Conservation (phyloP, 108 stramenopile genomes). For the Skeletonema potamos region DNA sequence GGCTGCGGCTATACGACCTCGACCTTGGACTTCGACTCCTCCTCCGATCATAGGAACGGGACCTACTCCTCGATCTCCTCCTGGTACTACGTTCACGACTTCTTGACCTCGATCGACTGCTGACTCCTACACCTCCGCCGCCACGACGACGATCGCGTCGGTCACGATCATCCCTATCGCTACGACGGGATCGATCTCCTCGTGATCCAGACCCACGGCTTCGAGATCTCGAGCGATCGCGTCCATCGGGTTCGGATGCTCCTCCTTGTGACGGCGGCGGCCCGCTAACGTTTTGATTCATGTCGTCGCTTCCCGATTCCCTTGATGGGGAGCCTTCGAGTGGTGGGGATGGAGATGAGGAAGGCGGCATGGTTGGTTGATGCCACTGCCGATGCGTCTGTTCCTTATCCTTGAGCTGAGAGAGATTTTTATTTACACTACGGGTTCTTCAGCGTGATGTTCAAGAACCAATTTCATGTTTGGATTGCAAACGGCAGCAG, state of each 20-base stretch:
- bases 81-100: constrained; percentile 1
- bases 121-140: background rate
- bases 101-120: constrained; percentile 1
- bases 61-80: constrained; percentile 1
- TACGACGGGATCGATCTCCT: constrained; percentile 3
- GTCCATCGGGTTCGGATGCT: background rate
- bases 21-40: constrained; percentile 12
- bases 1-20: constrained; percentile 14
- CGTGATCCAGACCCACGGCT: constrained; percentile 12
- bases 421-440: no score
- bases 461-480: no score
- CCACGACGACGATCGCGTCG: background rate
- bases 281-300: background rate
- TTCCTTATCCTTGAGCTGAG: no score
- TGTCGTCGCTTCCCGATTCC: background rate
- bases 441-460: no score
- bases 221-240: constrained; percentile 9
- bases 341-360: background rate
- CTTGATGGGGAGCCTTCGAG: background rate
- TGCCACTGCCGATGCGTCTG: no score
- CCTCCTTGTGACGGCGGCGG: background rate
- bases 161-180: constrained; percentile 14
- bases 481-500: no score
- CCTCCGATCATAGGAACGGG: constrained; percentile 10
- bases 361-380: background rate